Base-by-base conservation (phyloP, 73 alveolate genomes). In the Durusdinium trenchii region DNA sequence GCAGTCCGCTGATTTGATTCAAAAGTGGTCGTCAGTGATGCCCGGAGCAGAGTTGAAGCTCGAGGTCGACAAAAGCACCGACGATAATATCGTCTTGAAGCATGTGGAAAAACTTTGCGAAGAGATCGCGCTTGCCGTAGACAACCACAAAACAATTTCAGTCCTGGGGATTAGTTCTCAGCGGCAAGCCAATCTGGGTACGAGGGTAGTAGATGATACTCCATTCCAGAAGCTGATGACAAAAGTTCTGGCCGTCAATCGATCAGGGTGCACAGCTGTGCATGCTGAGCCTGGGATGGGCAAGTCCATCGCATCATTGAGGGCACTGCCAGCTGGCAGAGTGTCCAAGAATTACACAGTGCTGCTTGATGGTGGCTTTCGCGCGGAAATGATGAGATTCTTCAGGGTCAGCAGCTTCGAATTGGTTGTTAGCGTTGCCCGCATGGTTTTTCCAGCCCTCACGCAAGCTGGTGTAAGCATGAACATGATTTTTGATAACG, bases 261-360 rank as follows among this genome's bases (percentile, higher is more conserved):
- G 92, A 81, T 81, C 92, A 46, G 92, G 92, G 71, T 81, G 92
- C 92, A 81, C 92, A 71, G 92, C 92, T 48, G 92, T 81, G 67
- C 92, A 81, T 81, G 92, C 92, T 47, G 92, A 81, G 92, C 92
- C 92, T 48, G 92, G 92, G 92, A 71, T 81, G 92, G 92, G 92
- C 92, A 81, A 81, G 71, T 81, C 92, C 92, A 81, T 81, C 71
- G 92, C 92, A 81, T 81, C 92, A 47, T 48, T 81, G 71, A 46
- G 92, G 71, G 92, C 92, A 47, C n/a, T 81, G 92, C 92, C 92
- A 47, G 92, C 92, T 81, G 92, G 92, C 92, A 81, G 71, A 81
- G 92, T 81, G 92, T 81, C 92, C 92, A 81, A 81, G 71, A 81
- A 81, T 71, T 81, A 81, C 92, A 81, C 92, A 81, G 92, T 81